These are phyloP conservation scores for Kwoniella mangroviensis DNA, from an alignment of 768 basidiomycete species.

Conservation along the genomic window DNA sequence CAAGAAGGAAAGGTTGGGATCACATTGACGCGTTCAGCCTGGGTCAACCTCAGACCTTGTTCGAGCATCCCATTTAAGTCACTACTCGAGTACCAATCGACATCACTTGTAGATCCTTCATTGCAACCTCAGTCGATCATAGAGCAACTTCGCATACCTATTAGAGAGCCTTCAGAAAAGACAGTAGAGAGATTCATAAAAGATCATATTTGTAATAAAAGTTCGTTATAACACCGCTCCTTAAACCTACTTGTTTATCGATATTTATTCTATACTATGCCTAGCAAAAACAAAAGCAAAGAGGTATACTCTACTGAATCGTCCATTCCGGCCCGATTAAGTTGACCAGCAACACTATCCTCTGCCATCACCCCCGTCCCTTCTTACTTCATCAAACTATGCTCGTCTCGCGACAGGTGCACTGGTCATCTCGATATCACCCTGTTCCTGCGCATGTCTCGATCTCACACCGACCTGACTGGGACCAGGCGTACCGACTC, in stretches of 20 bases:
- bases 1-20: neutral
- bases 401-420: slow-evolving; percentile 35
- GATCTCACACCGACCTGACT: slow-evolving; percentile 17
- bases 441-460: slow-evolving; percentile 16
- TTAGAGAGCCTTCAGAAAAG: neutral
- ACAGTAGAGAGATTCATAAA: neutral
- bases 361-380: too few relatives aligned
- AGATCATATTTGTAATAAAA: neutral
- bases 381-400: neutral
- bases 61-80: neutral
- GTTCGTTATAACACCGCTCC: neutral
- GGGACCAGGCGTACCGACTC: slow-evolving; percentile 36
- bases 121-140: too few relatives aligned
- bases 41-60: neutral
- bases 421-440: slow-evolving; percentile 47
- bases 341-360: slow-evolving; percentile 8
- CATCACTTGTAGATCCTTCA: too few relatives aligned
- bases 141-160: too few relatives aligned
- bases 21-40: neutral
- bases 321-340: neutral
- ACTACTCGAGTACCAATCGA: too few relatives aligned
- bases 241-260: neutral
- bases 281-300: too few relatives aligned
- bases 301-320: neutral
- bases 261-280: too few relatives aligned